Evolutionary conservation across 2,329 filamentous ascomycete genomes (phyloP), one percentile per base, ranked within the genome.

Genomic region (Chalaropsis thielavioides): DNA sequence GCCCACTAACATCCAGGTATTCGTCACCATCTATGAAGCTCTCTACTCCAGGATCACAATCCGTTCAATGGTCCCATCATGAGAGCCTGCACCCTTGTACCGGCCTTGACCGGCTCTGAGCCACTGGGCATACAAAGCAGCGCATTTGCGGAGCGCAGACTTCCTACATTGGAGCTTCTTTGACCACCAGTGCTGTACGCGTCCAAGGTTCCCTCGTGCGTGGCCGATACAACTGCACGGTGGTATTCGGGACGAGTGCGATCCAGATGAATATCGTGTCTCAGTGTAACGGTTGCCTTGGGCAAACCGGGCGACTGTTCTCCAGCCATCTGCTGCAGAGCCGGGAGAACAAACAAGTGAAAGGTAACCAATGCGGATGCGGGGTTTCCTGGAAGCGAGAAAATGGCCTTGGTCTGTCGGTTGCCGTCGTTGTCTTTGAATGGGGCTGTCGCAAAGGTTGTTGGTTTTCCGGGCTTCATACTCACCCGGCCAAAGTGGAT

Each of bases 401-500:
- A 99, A 69, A 99, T 83, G 66, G 87, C 80, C 72, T 89, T 91
- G 1, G 76, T 77, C 27, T 83, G 74, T 58, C 85, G 80, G 68
- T 82, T 81, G 67, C 83, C 78, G 3, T 51, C 38, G 31, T 54
- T 67, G 15, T 60, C 17, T 73, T 85, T 86, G 46, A 82, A 78
- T 0, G 89, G 86, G 0, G 97, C 82, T 0, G 90, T 96, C 1
- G 94, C 94, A 74, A 99, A 99, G 0, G 94, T 99, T 0, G 92
- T 96, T 1, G 94, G 94, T 75, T 97, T 99, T 3, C 94, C 94
- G 0, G 94, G 94, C 77, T 99, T 99, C 94, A 99, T 97, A 64
- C 87, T 83, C 2, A 99, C 94, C 2, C 94, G 87, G 27, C 94
- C 94, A 70, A 99, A 99, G 75, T 96, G 94, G 69, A 99, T 96